Evolutionary conservation across 2,329 filamentous ascomycete genomes (phyloP).

Genomic region (Neonectria ditissima): DNA sequence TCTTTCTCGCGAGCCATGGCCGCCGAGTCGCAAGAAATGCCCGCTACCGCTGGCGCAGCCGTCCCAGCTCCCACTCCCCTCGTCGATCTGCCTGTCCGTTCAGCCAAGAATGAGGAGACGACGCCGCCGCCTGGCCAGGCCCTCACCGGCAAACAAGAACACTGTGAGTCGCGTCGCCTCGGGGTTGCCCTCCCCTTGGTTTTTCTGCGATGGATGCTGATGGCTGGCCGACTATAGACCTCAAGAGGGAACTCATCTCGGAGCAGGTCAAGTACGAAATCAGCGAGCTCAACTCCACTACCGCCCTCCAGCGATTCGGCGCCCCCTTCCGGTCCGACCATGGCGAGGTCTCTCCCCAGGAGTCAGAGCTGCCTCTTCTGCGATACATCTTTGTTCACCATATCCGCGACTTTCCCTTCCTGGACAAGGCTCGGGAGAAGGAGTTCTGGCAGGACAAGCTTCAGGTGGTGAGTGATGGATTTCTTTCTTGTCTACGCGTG

Average conservation of each 20-base stretch:
- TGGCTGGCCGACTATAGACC: slow-evolving; percentile 62
- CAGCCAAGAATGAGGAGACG: slow-evolving; percentile 42
- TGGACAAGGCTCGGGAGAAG: slow-evolving; percentile 96
- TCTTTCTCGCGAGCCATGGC: slow-evolving; percentile 43
- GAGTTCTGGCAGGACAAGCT: slow-evolving; percentile 99
- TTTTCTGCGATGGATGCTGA: slow-evolving; percentile 29
- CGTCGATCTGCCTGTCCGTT: slow-evolving; percentile 48
- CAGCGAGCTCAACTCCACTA: slow-evolving; percentile 91
- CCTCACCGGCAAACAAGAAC: slow-evolving; percentile 96
- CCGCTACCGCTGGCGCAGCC: slow-evolving; percentile 37
- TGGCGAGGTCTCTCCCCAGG: slow-evolving; percentile 91
- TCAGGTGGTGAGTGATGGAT: slow-evolving; percentile 77
- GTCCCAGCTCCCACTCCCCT: slow-evolving; percentile 15
- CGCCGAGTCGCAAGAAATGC: slow-evolving; percentile 41
- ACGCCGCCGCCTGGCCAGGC: slow-evolving; percentile 58
- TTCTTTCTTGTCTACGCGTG: not conserved
- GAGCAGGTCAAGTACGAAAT: slow-evolving; percentile 93
- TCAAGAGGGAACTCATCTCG: slow-evolving; percentile 94
- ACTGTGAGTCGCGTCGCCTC: slow-evolving; percentile 72
- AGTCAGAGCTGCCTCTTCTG: slow-evolving; percentile 93
- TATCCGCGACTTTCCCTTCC: slow-evolving; percentile 96
- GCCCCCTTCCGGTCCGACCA: slow-evolving; percentile 94
- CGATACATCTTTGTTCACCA: slow-evolving; percentile 98
- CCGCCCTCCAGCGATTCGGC: slow-evolving; percentile 92
- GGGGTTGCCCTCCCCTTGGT: not conserved